A percentile compares a stretch with the other conserved stretches of the same genome.
Evolutionary conservation across 345 rosid genomes (phyloP).

Genomic region (Lenwebbia sp.): DNA sequence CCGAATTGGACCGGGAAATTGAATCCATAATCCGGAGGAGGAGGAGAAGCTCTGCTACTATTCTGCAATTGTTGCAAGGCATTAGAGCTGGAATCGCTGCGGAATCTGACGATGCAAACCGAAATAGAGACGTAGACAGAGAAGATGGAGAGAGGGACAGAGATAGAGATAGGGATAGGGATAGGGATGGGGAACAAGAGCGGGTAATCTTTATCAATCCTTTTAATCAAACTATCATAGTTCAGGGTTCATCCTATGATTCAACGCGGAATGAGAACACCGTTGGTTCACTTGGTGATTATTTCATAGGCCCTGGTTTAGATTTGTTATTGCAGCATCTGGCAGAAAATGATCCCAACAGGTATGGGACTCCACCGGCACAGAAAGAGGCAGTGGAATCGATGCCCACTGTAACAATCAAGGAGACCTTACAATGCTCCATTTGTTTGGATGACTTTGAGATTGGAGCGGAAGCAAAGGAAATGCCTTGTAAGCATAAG

Average conservation of each 20-base stretch:
- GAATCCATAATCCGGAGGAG: conserved; percentile 54
- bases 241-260: conserved; percentile 43
- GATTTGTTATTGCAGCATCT: conserved; percentile 69
- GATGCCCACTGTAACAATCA: conserved; percentile 31
- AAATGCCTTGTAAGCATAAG: conserved; percentile 91
- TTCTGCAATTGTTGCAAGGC: conserved; percentile 71
- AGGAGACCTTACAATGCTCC: conserved; percentile 52
- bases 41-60: conserved; percentile 59
- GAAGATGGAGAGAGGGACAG: conserved; percentile 29
- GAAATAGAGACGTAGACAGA: not conserved
- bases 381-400: conserved; percentile 63
- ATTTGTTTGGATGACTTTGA: conserved; percentile 86
- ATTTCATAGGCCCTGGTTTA: conserved; percentile 75
- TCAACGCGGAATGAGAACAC: conserved; percentile 29
- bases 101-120: conserved; percentile 14
- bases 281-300: conserved; percentile 56
- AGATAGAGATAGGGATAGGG: conserved; percentile 18
- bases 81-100: conserved; percentile 64
- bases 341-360: conserved; percentile 62
- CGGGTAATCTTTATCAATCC: conserved; percentile 50
- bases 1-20: conserved; percentile 50
- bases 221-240: conserved; percentile 41
- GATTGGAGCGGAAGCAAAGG: conserved; percentile 49
- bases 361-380: conserved; percentile 84
- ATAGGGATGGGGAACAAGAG: conserved; percentile 35